Base-by-base conservation (phyloP, 2,329 filamentous ascomycete genomes). In the Trichoderma sp. region DNA sequence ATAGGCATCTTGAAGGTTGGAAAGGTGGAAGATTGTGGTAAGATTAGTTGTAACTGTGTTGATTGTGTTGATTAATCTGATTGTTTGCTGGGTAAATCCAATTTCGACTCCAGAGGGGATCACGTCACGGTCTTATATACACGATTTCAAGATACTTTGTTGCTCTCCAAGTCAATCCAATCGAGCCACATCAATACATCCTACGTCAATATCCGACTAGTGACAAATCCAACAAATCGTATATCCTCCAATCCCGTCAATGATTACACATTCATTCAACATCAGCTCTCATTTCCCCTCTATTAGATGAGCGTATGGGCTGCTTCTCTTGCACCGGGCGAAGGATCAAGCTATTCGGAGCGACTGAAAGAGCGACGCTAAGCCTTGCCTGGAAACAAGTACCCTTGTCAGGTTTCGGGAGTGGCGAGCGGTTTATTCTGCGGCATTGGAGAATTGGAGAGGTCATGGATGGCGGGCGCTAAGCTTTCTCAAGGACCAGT, bases 1-100 rank as follows among this genome's bases (percentile, higher is more conserved):
- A 67, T 67, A 34, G 64, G 64, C 64, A 67, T 67, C 13, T 45
- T 67, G 35, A 34, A 19, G 35, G 19, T 34, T 54, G 29, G 10
- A 22, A 45, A 32, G 2, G 19, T 53, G 3, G 12, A 29, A 10
- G 10, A 35, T 7, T 29, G 3, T 50, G n/a, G 2, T 25, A 3
- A 37, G 27, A 27, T 8, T 34, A 5, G 5, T 27, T 48, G 27
- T 35, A 27, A 27, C 2, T 34, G 27, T 34, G 35, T 48, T 34
- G 29, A 7, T 25, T 15, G 5, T 45, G 7, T 56, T 64, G 61
- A 34, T 48, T 35, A 27, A 4, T 27, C 1, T 9, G 37, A 57
- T 4, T 56, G 35, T 27, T 52, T 45, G 52, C 19, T 57, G 50
- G 35, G 52, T 45, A 35, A n/a, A 57, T 48, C n/a, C 27, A 35